Percentiles rank a stretch among this genome's conserved stretches.
phyloP scores from a whole-genome alignment of 352 stramenopile species.

The Pythium biforme region DNA sequence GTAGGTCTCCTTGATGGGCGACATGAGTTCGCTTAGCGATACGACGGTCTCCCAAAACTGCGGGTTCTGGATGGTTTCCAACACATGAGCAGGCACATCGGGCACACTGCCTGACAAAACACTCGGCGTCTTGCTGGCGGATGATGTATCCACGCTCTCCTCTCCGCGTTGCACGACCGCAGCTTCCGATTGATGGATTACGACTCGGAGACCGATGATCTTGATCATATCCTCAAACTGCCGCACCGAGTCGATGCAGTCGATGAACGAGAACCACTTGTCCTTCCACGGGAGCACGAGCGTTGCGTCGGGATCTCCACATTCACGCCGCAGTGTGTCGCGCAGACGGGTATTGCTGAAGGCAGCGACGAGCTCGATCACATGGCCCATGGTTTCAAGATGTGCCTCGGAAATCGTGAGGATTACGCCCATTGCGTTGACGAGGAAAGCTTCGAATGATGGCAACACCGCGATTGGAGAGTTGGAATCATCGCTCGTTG shows the following conservation, averaged over 20 bases:
- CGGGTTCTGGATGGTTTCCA: slow-evolving; percentile 57
- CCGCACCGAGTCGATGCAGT: slow-evolving; percentile 73
- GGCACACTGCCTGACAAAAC: slow-evolving; percentile 18
- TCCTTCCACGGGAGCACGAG: slow-evolving; percentile 45
- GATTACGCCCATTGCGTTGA: slow-evolving; percentile 45
- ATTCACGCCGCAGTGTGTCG: slow-evolving; percentile 59
- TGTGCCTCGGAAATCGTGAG: slow-evolving; percentile 52
- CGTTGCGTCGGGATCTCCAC: slow-evolving; percentile 54
- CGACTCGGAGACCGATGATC: slow-evolving; percentile 49
- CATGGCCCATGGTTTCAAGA: slow-evolving; percentile 57
- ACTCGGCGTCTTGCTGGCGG: slow-evolving; percentile 37
- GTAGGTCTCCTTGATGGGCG: slow-evolving; percentile 73
- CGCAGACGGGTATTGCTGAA: slow-evolving; percentile 63
- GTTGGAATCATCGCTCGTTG: slow-evolving; percentile 18
- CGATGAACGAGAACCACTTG: slow-evolving; percentile 78
- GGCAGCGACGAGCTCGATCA: slow-evolving; percentile 63
- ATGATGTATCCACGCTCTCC: not conserved
- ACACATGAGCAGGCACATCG: slow-evolving; percentile 24
- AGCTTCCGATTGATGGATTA: slow-evolving; percentile 22
- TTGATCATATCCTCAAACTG: slow-evolving; percentile 87
- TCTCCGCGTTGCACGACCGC: slow-evolving; percentile 10
- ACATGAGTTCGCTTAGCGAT: slow-evolving; percentile 74
- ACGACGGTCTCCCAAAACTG: slow-evolving; percentile 78
- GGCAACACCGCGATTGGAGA: slow-evolving; percentile 22
- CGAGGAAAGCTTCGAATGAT: slow-evolving; percentile 32